Conservation (phyloP, 192 early-diverging fungal genomes). For the Backusella morwellensis region DNA sequence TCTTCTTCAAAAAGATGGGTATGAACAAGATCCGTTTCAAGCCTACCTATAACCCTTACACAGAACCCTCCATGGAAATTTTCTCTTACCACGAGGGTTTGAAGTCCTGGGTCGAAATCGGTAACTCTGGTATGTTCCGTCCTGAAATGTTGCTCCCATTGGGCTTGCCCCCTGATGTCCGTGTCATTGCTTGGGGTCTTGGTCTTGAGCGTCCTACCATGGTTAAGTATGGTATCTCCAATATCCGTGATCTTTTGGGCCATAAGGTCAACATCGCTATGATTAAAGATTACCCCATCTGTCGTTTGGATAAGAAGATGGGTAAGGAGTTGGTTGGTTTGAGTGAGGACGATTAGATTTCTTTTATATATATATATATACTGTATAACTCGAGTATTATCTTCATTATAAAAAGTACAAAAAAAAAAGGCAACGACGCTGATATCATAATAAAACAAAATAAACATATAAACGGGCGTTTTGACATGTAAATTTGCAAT, state of each 20-base stretch:
- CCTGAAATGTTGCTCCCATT: conserved; percentile 97
- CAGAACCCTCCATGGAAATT: conserved; percentile 99
- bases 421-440: not conserved
- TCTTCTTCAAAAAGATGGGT: conserved; percentile 98
- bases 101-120: conserved; percentile 91
- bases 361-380: not conserved
- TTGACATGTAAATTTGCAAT: not conserved
- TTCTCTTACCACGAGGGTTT: conserved; percentile 93
- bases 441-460: conserved; percentile 2
- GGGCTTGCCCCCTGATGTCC: conserved; percentile 91
- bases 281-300: conserved; percentile 87
- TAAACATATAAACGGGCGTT: not conserved
- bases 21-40: conserved; percentile 93
- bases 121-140: conserved; percentile 99
- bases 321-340: conserved; percentile 58
- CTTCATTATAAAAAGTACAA: not conserved
- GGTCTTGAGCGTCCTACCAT: conserved; percentile 97
- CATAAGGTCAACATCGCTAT: conserved; percentile 92
- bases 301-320: conserved; percentile 91
- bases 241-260: conserved; percentile 93
- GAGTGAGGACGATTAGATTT: conserved; percentile 19
- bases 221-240: conserved; percentile 94
- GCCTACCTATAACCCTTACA: conserved; percentile 99
- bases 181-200: conserved; percentile 98
- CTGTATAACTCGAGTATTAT: not conserved